Evolutionary conservation across 768 basidiomycete species (phyloP).

Genomic region (Gymnopilus junonius): DNA sequence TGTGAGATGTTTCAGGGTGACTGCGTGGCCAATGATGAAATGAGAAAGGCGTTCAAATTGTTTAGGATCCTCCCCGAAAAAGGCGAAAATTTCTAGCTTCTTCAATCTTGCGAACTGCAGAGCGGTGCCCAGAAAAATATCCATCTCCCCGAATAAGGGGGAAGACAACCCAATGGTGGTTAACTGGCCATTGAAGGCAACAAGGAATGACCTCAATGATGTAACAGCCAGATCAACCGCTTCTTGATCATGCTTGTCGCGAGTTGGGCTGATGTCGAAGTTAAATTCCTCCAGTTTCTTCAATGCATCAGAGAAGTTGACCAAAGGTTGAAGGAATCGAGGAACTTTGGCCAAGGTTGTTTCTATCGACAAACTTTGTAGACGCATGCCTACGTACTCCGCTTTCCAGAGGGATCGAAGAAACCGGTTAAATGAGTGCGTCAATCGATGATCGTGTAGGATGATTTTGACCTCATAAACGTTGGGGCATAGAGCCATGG

Average conservation of each 20-base stretch:
- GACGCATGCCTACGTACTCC: slow-evolving; percentile 13
- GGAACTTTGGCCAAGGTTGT: slow-evolving; percentile 23
- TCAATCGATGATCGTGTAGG: slow-evolving; percentile 24
- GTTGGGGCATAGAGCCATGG: slow-evolving; percentile 15
- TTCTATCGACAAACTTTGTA: slow-evolving; percentile 23
- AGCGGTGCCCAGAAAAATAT: neutral
- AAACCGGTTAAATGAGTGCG: slow-evolving; percentile 18
- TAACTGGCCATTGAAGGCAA: neutral
- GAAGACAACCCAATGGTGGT: neutral
- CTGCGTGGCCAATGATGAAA: neutral
- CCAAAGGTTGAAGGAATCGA: slow-evolving; percentile 11
- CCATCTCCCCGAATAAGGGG: neutral
- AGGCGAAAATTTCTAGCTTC: neutral
- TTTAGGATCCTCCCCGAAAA: neutral
- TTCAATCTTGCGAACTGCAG: neutral
- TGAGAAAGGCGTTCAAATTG: neutral
- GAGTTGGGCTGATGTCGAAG: neutral
- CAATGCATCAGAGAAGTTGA: neutral
- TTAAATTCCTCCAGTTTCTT: slow-evolving; percentile 6
- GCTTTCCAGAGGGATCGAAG: slow-evolving; percentile 18
- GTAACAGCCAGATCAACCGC: neutral
- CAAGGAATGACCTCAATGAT: neutral
- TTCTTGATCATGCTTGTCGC: neutral
- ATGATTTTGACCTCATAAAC: slow-evolving; percentile 27
- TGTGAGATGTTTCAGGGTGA: neutral